Percentiles rank a stretch among this genome's conserved stretches.
Conservation (phyloP, 1,139 yeast species). For the Diutina ranongensis region DNA sequence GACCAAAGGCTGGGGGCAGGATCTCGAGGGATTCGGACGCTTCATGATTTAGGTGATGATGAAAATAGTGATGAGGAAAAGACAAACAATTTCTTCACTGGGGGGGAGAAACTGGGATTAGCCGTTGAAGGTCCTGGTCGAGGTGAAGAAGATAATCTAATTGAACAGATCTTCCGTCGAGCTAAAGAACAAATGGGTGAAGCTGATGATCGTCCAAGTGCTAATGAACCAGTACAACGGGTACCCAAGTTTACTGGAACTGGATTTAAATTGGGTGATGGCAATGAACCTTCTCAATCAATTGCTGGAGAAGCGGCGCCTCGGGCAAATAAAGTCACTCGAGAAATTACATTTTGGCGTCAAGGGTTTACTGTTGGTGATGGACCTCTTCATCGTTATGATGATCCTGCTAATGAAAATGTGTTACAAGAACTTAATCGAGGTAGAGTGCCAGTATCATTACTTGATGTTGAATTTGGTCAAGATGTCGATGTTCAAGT, state of each 20-base stretch:
- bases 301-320: slow-evolving; percentile 16
- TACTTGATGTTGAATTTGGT: slow-evolving; percentile 75
- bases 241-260: slow-evolving; percentile 42
- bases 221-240: slow-evolving; percentile 12
- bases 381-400: slow-evolving; percentile 75
- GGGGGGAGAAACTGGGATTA: slow-evolving; percentile 89
- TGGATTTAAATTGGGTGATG: slow-evolving; percentile 73
- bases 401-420: slow-evolving; percentile 75
- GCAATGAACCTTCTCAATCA: slow-evolving; percentile 33
- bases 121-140: slow-evolving; percentile 84
- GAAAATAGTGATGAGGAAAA: slow-evolving; percentile 53
- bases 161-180: slow-evolving; percentile 34
- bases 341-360: slow-evolving; percentile 88
- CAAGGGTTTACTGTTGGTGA: slow-evolving; percentile 95
- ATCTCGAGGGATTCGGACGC: slow-evolving; percentile 28
- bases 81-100: slow-evolving; percentile 72
- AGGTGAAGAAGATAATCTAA: slow-evolving; percentile 20
- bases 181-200: slow-evolving; percentile 33
- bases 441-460: slow-evolving; percentile 87
- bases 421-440: slow-evolving; percentile 71
- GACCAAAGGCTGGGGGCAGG: background rate
- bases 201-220: slow-evolving; percentile 35
- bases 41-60: slow-evolving; percentile 38
- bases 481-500: slow-evolving; percentile 95
- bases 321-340: slow-evolving; percentile 38